Percentiles rank a stretch among this genome's conserved stretches.
phyloP scores from a whole-genome alignment of 495 filamentous ascomycete genomes.

The Tuber microsphaerosporum region DNA sequence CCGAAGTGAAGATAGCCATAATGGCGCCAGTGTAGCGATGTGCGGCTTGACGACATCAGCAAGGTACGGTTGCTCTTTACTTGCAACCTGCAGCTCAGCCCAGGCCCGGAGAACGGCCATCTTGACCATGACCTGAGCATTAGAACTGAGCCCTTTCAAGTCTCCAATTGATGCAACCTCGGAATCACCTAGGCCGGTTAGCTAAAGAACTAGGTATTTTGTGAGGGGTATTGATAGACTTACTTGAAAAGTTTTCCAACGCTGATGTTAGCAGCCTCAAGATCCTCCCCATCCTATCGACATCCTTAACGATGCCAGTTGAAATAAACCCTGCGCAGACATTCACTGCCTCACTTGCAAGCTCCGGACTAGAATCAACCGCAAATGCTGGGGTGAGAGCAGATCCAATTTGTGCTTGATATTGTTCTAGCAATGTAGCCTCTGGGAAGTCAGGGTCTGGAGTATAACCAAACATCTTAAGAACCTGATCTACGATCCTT shows the following conservation, averaged over 20 bases:
- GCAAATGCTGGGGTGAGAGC: slow-evolving; percentile 95
- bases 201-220: not conserved
- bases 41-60: slow-evolving; percentile 84
- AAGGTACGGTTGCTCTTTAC: slow-evolving; percentile 84
- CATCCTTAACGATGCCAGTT: slow-evolving; percentile 92
- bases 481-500: slow-evolving; percentile 83
- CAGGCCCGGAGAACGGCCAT: slow-evolving; percentile 95
- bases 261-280: slow-evolving; percentile 85
- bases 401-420: slow-evolving; percentile 95
- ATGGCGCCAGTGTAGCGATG: slow-evolving; percentile 74
- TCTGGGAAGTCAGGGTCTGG: slow-evolving; percentile 96
- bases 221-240: not conserved
- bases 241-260: slow-evolving; percentile 81
- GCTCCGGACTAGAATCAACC: slow-evolving; percentile 86
- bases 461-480: slow-evolving; percentile 92
- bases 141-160: slow-evolving; percentile 84
- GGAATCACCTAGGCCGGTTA: slow-evolving; percentile 49
- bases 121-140: slow-evolving; percentile 96
- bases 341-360: slow-evolving; percentile 90
- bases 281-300: slow-evolving; percentile 96
- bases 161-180: slow-evolving; percentile 89
- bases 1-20: slow-evolving; percentile 87
- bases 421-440: slow-evolving; percentile 90
- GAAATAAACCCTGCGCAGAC: slow-evolving; percentile 97
- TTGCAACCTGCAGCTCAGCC: slow-evolving; percentile 97